Evolutionary conservation across 768 basidiomycete species (phyloP), one percentile per base, ranked within the genome.

Genomic region (Termitomyces sp.): DNA sequence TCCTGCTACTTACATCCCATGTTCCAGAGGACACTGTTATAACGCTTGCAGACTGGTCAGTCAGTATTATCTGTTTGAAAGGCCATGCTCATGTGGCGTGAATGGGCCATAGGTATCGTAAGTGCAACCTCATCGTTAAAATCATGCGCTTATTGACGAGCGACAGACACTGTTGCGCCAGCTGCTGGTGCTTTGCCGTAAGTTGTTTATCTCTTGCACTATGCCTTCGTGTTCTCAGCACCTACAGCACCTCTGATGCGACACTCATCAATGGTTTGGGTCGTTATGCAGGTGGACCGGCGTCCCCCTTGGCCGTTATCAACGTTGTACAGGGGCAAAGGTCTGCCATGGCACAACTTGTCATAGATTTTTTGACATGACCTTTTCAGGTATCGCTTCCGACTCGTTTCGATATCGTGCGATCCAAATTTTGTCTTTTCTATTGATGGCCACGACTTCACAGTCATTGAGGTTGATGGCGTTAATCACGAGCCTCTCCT

Each of bases 181-280:
- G 50, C 50, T 26, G 50, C 34, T 51, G 24, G 50, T 51, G 1
- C 10, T 51, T 2, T 37, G 5, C 50, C 50, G 50, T 51, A 51
- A 18, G 50, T 12, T 7, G 10, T 9, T 26, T 24, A 10, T 24
- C 9, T 26, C 3, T 5, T 51, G 16, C 2, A n/a, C 33, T 15
- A 18, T 49, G 4, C 0, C 2, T n/a, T 26, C 10, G 9, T n/a
- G 34, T 26, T 18, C 50, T 51, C 1, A 36, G 5, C 18, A 26
- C 1, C 4, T 51, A 16, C 36, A 51, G 50, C 16, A 51, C 10
- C 34, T 46, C 68, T 22, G 70, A 73, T 51, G 59, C 74, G 3
- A 75, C 76, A 0, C 65, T 81, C 29, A 79, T 81, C 56, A 81
- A 81, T 52, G 80, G 81, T 6, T 66, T 69, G 22, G 80, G 79